Evolutionary conservation across 2,329 filamentous ascomycete species (phyloP).

Genomic region (Fusarium poae): DNA sequence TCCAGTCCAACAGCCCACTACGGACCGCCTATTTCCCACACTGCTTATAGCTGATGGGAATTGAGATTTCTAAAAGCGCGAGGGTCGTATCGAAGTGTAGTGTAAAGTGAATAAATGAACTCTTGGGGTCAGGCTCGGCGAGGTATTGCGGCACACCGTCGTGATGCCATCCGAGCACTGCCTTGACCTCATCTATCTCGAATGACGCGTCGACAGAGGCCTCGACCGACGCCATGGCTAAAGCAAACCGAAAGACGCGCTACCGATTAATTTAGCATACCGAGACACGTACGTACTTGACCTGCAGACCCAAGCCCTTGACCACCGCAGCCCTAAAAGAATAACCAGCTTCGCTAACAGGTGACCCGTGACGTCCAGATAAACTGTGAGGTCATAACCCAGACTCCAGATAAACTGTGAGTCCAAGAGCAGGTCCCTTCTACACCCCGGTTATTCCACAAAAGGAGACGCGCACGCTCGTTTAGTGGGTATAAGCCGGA

Average conservation of each 20-base stretch:
- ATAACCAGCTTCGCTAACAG: slow-evolving; percentile 1
- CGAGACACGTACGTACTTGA: neutral
- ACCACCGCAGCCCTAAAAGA: neutral
- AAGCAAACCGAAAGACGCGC: neutral
- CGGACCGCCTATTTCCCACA: no score
- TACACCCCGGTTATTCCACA: slow-evolving; percentile 6
- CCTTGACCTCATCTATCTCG: neutral
- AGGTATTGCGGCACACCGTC: neutral
- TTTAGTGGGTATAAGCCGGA: slow-evolving; percentile 5
- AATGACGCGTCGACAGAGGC: no score
- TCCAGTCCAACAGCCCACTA: no score
- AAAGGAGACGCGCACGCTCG: slow-evolving; percentile 2
- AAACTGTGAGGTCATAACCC: neutral
- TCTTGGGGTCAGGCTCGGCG: neutral
- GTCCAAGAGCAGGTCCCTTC: neutral
- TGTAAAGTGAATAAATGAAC: neutral
- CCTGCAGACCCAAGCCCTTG: neutral
- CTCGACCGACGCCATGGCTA: neutral
- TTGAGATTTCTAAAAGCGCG: neutral
- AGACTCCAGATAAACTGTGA: slow-evolving; percentile 3
- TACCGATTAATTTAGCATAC: slow-evolving; percentile 1
- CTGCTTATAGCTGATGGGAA: neutral
- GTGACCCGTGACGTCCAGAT: slow-evolving; percentile 2
- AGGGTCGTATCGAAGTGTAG: neutral
- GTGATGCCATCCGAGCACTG: neutral